phyloP scores from a whole-genome alignment of 768 basidiomycete genomes.

The Boletus coccyginus region DNA sequence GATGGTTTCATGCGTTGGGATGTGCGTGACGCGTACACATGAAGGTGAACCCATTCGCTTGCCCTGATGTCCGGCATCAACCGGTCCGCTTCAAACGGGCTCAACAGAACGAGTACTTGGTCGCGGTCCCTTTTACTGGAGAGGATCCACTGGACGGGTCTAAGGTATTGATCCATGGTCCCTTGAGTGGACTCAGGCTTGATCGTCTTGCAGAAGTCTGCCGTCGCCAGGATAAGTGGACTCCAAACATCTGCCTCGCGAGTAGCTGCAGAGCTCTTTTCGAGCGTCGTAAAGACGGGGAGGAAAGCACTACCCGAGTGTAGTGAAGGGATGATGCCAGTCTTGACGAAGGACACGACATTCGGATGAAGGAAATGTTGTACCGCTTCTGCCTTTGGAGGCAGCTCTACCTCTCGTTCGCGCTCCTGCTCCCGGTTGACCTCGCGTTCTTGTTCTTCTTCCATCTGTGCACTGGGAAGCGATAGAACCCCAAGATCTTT shows the following conservation, averaged over 20 bases:
- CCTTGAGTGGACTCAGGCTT: neutral
- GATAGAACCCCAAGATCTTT: neutral
- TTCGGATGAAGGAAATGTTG: neutral
- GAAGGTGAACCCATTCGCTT: neutral
- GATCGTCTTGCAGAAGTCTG: neutral
- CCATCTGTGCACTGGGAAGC: neutral
- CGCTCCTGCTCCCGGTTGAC: slow-evolving; percentile 40
- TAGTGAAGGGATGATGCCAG: neutral
- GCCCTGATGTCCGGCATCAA: neutral
- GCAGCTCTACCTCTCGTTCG: neutral
- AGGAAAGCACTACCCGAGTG: slow-evolving; percentile 5
- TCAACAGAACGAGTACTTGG: neutral
- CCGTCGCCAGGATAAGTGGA: neutral
- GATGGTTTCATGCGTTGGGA: neutral
- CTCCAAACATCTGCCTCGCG: neutral
- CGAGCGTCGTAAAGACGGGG: neutral
- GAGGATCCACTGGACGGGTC: neutral
- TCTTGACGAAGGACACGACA: no score
- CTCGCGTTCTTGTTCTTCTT: slow-evolving; percentile 47
- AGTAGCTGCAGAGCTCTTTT: neutral
- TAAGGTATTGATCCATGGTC: neutral
- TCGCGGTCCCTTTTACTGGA: neutral
- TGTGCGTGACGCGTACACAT: neutral
- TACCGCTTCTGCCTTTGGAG: no score
- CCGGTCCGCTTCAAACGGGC: neutral